Evolutionary conservation across 2,329 filamentous ascomycete genomes (phyloP), one percentile per base, ranked within the genome.

Genomic region (Sporothrix schenckii): DNA sequence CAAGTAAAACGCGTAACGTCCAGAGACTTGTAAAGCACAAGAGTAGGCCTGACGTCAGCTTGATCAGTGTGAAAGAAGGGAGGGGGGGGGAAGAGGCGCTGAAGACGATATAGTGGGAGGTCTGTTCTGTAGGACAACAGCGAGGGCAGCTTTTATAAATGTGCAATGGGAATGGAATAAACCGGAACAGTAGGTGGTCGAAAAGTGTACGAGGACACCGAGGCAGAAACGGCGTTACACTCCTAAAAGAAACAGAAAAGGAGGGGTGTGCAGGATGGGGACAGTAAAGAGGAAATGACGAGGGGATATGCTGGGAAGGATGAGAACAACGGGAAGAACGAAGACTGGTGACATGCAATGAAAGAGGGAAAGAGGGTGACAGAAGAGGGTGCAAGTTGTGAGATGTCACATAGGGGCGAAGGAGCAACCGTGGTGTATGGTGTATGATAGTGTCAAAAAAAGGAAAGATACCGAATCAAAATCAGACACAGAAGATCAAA

Each of bases 141-240:
- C 13, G 41, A 49, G 21, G 21, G 24, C 10, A 2, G 14, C 47
- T 34, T 27, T 65, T 50, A 65, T 65, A 6, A 50, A 30, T 21
- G 14, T 19, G 3, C 3, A 50, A 50, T 14, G 19, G 41, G 9
- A 14, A 30, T 13, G 44, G 7, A n/a, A 24, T 9, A 3, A 11
- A 63, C 1, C 7, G 7, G 19, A 2, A 13, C 14, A 10, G 19
- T 16, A 30, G 14, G n/a, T 30, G 21, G 34, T 27, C 39, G 39
- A 61, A 9, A 61, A 34, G 21, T 14, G 41, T 44, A 44, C 9
- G 41, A 47, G n/a, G 39, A 34, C 24, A 21, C 58, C 58, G 39
- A 61, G 58, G 58, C 58, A 44, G 58, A 61, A 47, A n/a, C 24
- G 39, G n/a, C 11, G 58, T 61, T 61, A 24, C 58, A 61, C 27